Conservation (phyloP, 2,329 filamentous ascomycete genomes). For the Botryotinia convoluta region DNA sequence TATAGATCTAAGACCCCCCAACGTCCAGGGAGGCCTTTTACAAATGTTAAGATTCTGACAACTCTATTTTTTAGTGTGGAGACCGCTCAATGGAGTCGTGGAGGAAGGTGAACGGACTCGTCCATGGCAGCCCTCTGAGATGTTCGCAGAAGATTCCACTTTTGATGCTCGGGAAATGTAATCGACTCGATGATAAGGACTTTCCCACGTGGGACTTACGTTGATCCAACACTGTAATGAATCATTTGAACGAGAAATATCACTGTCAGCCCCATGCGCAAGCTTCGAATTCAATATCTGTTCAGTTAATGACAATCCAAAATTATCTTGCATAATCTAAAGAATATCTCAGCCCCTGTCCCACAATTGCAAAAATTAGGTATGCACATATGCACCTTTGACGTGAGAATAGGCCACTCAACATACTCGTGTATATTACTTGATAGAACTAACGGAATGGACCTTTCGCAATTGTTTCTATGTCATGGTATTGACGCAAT, state of each 20-base stretch:
- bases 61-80: neutral
- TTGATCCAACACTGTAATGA: neutral
- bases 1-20: neutral
- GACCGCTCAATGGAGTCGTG: neutral
- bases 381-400: neutral
- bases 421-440: neutral
- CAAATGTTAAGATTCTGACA: neutral
- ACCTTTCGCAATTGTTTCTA: neutral
- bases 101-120: neutral
- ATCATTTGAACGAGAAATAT: neutral
- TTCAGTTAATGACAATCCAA: neutral
- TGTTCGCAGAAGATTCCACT: neutral
- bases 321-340: neutral
- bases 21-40: rapidly evolving
- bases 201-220: neutral
- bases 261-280: rapidly evolving
- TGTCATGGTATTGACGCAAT: neutral
- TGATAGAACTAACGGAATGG: neutral
- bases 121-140: neutral
- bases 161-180: rapidly evolving
- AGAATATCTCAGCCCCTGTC: neutral
- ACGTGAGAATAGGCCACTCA: neutral
- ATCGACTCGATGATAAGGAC: neutral
- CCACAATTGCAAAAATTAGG: neutral
- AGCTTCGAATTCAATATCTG: neutral